Evolutionary conservation across 495 filamentous ascomycete species (phyloP).

Genomic region (Echria macrotheca): DNA sequence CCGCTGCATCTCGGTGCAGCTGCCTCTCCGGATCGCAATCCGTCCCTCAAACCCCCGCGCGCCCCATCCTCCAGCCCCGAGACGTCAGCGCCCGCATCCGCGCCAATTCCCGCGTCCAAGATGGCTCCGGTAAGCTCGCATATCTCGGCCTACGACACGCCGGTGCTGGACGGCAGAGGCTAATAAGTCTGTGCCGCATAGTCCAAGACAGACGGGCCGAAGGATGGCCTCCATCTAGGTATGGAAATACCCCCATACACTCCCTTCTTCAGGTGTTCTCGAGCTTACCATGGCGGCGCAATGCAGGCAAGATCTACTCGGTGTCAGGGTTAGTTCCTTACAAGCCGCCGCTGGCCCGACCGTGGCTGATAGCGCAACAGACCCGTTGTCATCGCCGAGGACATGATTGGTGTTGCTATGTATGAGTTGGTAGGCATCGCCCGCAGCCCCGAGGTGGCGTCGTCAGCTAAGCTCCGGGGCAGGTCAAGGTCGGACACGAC

Average conservation of each 20-base stretch:
- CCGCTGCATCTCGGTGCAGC: slow-evolving; percentile 18
- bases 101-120: slow-evolving; percentile 39
- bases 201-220: slow-evolving; percentile 31
- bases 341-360: neutral
- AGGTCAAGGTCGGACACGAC: slow-evolving; percentile 78
- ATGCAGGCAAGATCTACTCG: slow-evolving; percentile 68
- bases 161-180: neutral
- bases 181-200: slow-evolving; percentile 4
- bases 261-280: slow-evolving; percentile 16
- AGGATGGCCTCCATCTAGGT: slow-evolving; percentile 36
- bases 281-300: no score
- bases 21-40: slow-evolving; percentile 16
- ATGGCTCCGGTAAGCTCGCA: slow-evolving; percentile 56
- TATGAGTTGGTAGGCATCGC: slow-evolving; percentile 70
- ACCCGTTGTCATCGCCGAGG: slow-evolving; percentile 93
- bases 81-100: slow-evolving; percentile 12
- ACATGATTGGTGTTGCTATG: slow-evolving; percentile 99
- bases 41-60: slow-evolving; percentile 22
- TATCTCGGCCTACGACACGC: slow-evolving; percentile 3
- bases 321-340: slow-evolving; percentile 67
- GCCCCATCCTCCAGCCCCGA: slow-evolving; percentile 17
- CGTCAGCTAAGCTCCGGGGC: slow-evolving; percentile 41
- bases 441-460: slow-evolving; percentile 19
- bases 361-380: slow-evolving; percentile 42
- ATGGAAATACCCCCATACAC: slow-evolving; percentile 7